Conservation (phyloP, 176 grass and related monocot genomes). For the Melocanna baccifera region DNA sequence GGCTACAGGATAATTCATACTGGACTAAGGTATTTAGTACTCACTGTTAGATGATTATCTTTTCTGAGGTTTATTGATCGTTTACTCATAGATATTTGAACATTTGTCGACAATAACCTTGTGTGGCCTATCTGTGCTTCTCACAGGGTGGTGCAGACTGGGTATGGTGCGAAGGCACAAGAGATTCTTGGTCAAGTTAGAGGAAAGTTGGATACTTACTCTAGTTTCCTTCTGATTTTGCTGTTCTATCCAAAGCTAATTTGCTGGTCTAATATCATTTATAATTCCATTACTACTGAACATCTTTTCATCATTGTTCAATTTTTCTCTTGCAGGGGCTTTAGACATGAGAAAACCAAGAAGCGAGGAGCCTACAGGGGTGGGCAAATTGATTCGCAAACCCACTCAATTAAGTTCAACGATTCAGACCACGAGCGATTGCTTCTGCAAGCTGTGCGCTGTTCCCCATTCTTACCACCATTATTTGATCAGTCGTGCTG, state of each 20-base stretch:
- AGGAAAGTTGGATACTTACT: slow-evolving; percentile 58
- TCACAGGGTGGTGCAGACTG: slow-evolving; percentile 71
- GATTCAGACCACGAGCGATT: slow-evolving; percentile 58
- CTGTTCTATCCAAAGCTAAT: background rate
- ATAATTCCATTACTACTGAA: background rate
- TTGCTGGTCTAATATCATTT: background rate
- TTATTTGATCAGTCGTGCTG: background rate
- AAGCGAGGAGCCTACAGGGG: slow-evolving; percentile 83
- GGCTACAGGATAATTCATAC: slow-evolving; percentile 90
- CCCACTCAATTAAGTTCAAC: slow-evolving; percentile 83
- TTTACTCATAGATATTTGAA: background rate
- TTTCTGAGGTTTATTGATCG: background rate
- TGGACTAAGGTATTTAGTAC: slow-evolving; percentile 76
- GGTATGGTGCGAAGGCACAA: slow-evolving; percentile 93
- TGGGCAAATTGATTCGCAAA: slow-evolving; percentile 71
- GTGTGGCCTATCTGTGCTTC: background rate
- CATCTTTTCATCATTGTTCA: background rate
- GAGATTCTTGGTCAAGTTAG: slow-evolving; percentile 93
- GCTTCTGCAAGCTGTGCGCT: background rate
- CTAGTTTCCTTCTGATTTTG: background rate
- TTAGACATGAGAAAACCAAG: slow-evolving; percentile 97
- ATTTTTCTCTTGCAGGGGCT: slow-evolving; percentile 55
- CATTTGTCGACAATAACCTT: background rate
- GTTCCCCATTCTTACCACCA: background rate
- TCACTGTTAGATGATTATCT: background rate